Evolutionary conservation across 139 green algal species (phyloP), one percentile per base, ranked within the genome.

Genomic region (Zygnema circumcarinatum): DNA sequence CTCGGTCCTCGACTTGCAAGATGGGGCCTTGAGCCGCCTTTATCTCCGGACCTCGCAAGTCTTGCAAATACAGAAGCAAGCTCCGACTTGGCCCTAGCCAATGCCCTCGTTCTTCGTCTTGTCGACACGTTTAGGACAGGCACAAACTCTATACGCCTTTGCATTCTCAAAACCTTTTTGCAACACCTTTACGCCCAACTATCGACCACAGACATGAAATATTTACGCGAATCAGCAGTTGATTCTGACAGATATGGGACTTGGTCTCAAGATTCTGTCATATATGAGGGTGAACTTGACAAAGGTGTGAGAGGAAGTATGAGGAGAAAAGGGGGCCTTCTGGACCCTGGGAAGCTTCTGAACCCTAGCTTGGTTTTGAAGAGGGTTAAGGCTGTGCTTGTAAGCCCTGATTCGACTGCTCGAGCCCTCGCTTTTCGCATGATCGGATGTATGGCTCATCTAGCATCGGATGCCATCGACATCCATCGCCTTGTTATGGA

Each of bases 91-190:
- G 32, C 41, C 7, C 52, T 83, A 16, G 76, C 47, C 7, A 83
- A 83, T 39, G 76, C 76, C 11, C 11, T 39, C 7, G 11, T 83
- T 36, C 52, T 83, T 22, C 40, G 76, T 38, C 47, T 83, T 22
- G 33, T 52, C 3, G 76, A 83, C 47, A 52, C 76, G 38, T 83
- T 83, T 39, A 42, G 76, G 38, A 83, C 76, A 11, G 76, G 76
- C 7, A 79, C 76, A 38, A 83, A 83, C 47, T 76, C 35, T 3
- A 83, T 76, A 39, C 36, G 69, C 7, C 69, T 78, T 41, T 56
- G 39, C 11, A 78, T 78, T 78, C 69, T 78, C 38, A 41, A 47
- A 78, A 47, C 38, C 38, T 78, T 78, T 47, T 56, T 78, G 16
- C 36, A 56, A 47, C 69, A 78, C 16, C 38, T 62, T 62, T 62